A percentile compares a stretch with the other conserved stretches of the same genome.
phyloP scores from a whole-genome alignment of 2,329 filamentous ascomycete species.

The Phymatotrichopsis omnivora region DNA sequence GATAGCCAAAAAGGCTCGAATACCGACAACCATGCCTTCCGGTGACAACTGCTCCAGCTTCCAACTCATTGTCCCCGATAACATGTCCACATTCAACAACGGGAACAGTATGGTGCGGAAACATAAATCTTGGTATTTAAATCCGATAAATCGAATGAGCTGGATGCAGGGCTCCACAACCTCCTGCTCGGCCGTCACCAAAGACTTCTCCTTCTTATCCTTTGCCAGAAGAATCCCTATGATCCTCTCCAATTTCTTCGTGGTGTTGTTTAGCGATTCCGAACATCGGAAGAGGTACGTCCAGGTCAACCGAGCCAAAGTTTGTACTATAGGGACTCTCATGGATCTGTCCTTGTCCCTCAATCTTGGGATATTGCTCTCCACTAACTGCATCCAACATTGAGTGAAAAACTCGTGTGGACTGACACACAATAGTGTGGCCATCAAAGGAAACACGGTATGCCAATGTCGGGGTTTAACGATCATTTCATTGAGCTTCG shows the following conservation, averaged over 20 bases:
- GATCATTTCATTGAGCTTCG: conserved; percentile 72
- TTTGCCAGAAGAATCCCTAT: conserved; percentile 70
- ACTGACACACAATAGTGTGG: conserved; percentile 78
- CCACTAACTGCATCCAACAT: conserved; percentile 77
- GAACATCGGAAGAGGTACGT: conserved; percentile 80
- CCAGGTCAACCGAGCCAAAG: conserved; percentile 84
- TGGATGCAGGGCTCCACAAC: conserved; percentile 86
- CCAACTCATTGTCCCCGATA: conserved; percentile 37
- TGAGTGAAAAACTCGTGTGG: conserved; percentile 70
- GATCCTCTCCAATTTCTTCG: conserved; percentile 80
- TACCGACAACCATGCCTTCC: conserved; percentile 94
- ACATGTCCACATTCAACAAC: conserved; percentile 71
- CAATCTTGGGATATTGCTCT: conserved; percentile 54
- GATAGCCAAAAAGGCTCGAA: conserved; percentile 83
- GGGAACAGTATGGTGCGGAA: conserved; percentile 91
- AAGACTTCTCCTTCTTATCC: conserved; percentile 51
- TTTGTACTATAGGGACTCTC: conserved; percentile 71
- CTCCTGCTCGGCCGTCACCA: conserved; percentile 71
- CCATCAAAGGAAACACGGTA: conserved; percentile 77
- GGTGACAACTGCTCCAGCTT: conserved; percentile 90
- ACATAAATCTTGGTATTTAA: conserved; percentile 85
- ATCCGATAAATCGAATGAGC: conserved; percentile 87
- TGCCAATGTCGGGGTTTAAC: conserved; percentile 88
- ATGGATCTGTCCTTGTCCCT: conserved; percentile 75
- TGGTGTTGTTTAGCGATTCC: conserved; percentile 57